Evolutionary conservation across 2,329 filamentous ascomycete genomes (phyloP), one percentile per base, ranked within the genome.

Genomic region (Trichoderma koningiopsis): DNA sequence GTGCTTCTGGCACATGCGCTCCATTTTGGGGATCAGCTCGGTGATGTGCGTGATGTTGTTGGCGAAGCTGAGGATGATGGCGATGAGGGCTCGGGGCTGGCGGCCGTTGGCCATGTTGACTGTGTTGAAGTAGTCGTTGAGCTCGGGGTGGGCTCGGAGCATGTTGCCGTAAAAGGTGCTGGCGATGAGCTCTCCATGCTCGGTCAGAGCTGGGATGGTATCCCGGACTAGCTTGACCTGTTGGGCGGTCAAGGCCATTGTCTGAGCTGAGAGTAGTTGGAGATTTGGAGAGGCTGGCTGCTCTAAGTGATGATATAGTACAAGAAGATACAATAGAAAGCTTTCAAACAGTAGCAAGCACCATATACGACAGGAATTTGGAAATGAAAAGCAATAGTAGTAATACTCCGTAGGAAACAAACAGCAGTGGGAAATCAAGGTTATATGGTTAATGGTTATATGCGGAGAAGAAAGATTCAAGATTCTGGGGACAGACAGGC

Each of bases 81-180:
- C 74, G n/a, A 77, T 76, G 49, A 80, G 74, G 43, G 78, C 78
- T 59, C 78, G 75, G 7, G 78, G 78, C 60, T 80, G 78, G 11
- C 77, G 77, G 55, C 77, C 78, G 65, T 78, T 80, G 70, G 76
- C 75, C 72, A 78, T 77, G 73, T 80, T 80, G 70, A 76, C 77
- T 0, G 73, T 74, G 72, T 93, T 93, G 85, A 94, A 93, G 79
- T 91, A 83, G 78, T 89, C 86, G 74, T 89, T 87, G 37, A 94
- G 85, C 56, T 88, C 85, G 0, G 91, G 91, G 70, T 92, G 84
- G 49, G 88, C 87, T 13, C 77, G 76, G 29, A 94, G 82, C 83
- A 94, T 87, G 75, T 87, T 89, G 71, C 83, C 83, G 83, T 94
- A 94, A 82, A 94, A 93, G 72, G 86, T 84, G n/a, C 84, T 84